These are phyloP conservation scores for Allomyces javanicus DNA, from an alignment of 192 early-diverging fungal species.

Conservation along the genomic window DNA sequence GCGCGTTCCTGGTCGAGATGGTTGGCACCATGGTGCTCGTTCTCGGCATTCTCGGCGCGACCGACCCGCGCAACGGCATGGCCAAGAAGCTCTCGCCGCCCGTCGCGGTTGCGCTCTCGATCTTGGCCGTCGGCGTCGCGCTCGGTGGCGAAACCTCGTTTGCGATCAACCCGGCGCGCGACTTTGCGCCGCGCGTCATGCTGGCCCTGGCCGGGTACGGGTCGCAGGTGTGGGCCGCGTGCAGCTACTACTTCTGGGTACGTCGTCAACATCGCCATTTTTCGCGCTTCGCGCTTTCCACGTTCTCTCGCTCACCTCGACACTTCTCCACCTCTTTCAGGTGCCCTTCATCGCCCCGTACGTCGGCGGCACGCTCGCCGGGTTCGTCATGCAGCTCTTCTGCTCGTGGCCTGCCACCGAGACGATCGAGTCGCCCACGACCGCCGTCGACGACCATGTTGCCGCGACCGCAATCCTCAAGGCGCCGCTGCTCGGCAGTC, in stretches of 20 bases:
- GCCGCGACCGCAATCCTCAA: too few species aligned
- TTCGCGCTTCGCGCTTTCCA: too few species aligned
- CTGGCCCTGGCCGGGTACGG: slow-evolving; percentile 46
- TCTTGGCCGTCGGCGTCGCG: slow-evolving; percentile 30
- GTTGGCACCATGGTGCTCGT: slow-evolving; percentile 47
- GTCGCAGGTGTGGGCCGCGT: slow-evolving; percentile 34
- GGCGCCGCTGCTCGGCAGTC: too few species aligned
- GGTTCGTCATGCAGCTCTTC: background rate
- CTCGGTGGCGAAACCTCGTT: slow-evolving; percentile 33
- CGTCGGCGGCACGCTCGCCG: background rate
- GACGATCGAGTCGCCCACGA: too few species aligned
- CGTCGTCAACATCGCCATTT: too few species aligned
- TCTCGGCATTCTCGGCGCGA: slow-evolving; percentile 37
- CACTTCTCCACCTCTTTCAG: too few species aligned
- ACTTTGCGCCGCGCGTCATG: slow-evolving; percentile 61
- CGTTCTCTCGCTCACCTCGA: too few species aligned
- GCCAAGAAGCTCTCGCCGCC: slow-evolving; percentile 2
- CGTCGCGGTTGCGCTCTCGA: slow-evolving; percentile 6
- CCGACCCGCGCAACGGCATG: slow-evolving; percentile 7
- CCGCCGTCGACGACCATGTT: too few species aligned
- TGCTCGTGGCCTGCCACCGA: background rate
- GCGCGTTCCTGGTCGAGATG: slow-evolving; percentile 39
- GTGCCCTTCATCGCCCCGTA: background rate
- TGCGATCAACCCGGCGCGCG: slow-evolving; percentile 52
- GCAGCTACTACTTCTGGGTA: slow-evolving; percentile 27